Conservation (phyloP, 306 rosid species). For the Nissolia schottii region DNA sequence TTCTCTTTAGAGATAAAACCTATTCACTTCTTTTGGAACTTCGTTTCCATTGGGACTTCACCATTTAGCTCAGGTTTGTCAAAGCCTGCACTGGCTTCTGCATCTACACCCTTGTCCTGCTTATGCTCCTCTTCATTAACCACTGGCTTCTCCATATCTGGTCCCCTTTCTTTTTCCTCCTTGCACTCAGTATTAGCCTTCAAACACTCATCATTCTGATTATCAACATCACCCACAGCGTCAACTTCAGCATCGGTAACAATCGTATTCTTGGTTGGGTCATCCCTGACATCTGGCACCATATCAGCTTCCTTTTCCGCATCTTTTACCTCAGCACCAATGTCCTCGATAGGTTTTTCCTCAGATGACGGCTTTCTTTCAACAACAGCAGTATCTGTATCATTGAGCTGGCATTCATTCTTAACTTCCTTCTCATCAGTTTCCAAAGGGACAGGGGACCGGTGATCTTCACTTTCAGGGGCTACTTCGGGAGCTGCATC, state of each 20-base stretch:
- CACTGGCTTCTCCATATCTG: conserved; percentile 23
- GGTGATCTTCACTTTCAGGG: conserved; percentile 13
- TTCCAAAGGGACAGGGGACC: conserved; percentile 17
- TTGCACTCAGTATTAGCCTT: conserved; percentile 28
- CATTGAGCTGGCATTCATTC: conserved; percentile 26
- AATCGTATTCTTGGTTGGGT: neutral
- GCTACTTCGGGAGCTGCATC: conserved; percentile 23
- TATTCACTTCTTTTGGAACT: conserved; percentile 26
- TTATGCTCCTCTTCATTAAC: conserved; percentile 32
- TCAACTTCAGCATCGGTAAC: conserved; percentile 18
- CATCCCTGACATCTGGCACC: conserved; percentile 28
- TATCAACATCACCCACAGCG: conserved; percentile 12
- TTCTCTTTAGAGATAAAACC: neutral
- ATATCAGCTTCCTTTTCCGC: conserved; percentile 31
- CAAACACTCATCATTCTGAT: conserved; percentile 20
- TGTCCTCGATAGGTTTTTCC: conserved; percentile 14
- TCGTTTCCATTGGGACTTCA: conserved; percentile 39
- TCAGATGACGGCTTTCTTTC: conserved; percentile 22
- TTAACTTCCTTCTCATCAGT: conserved; percentile 28
- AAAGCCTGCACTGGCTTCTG: conserved; percentile 34
- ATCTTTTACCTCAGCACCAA: conserved; percentile 22
- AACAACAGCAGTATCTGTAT: conserved; percentile 23
- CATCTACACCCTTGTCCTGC: conserved; percentile 41
- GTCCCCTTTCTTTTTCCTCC: conserved; percentile 30
- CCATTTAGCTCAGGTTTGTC: conserved; percentile 37